Evolutionary conservation across 2,329 filamentous ascomycete genomes (phyloP), one percentile per base, ranked within the genome.

Genomic region (Phoma sp.): DNA sequence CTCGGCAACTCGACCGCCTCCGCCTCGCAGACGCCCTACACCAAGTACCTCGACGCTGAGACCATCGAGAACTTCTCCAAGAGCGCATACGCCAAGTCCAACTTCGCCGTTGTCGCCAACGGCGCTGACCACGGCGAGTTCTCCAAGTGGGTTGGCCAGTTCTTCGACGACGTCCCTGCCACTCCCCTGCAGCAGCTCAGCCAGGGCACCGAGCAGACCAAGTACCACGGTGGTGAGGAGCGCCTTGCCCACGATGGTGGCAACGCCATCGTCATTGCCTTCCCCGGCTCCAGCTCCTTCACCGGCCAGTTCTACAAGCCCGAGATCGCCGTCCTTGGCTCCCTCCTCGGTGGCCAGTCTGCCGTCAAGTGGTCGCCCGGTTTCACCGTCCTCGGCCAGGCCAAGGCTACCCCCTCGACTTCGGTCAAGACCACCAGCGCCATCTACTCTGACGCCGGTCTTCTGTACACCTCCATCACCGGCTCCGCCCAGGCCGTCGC

Each of bases 141-240:
- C 64, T 84, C 85, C 71, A 96, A 95, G 81, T 98, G 93, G 93
- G 88, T 96, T 60, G 86, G 87, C 72, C 87, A 96, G 74, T 97
- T 97, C 85, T 98, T 99, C 83, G 86, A 87, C 75, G 82, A 83
- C 56, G 82, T 89, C 44, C 83, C 88, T 81, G 65, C 70, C 72
- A 46, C 66, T 69, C 62, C 70, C 70, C 22, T 65, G 67, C 77
- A 82, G 60, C 73, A 76, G 78, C 51, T 57, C 39, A 65, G 79
- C 36, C 78, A 89, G 60, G 83, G 86, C 73, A 79, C 81, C 58
- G 78, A 85, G 64, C 82, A 89, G 61, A 85, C 86, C 74, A 95
- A 93, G 79, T 99, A 98, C 86, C 90, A 86, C 72, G 95, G 95
- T 76, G 96, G 95, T 73, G 92, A 99, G 83, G 91, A 96, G 82